Evolutionary conservation across 352 stramenopile genomes (phyloP), one percentile per base, ranked within the genome.

Genomic region (Globisporangium megalacanthum): DNA sequence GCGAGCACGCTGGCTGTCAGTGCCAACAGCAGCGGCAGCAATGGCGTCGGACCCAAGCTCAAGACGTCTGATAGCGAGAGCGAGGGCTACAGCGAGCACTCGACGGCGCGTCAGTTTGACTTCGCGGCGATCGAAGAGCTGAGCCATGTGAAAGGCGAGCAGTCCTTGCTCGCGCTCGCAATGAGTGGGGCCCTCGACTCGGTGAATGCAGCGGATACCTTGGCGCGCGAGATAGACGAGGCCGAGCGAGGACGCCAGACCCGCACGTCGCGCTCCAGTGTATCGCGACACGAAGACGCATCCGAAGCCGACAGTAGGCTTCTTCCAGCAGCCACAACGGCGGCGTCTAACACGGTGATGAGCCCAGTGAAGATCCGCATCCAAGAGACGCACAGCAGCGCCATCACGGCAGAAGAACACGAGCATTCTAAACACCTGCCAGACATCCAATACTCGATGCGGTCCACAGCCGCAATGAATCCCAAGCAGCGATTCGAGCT

Each of bases 331-430:
- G 17, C 37, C 15, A 22, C 17, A 31, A 11, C 41, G 35, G 35
- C 25, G 14, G 13, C 7, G 36, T 39, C 49, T 13, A 39, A n/a
- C 15, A 25, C n/a, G 6, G 10, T 25, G 25, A 56, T 29, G 39
- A 56, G 48, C 36, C 48, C 56, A 3, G 49, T 61, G 36, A 61
- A 61, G 56, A 61, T 61, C 37, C 14, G 56, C n/a, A 46, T 61
- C 22, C 56, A 56, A 8, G 48, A 61, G 39, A 35, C 49, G 6
- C 48, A 46, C 7, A 61, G 48, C 48, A 49, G 25, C 8, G n/a
- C 35, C 56, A 54, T 61, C 25, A 56, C 56, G 14, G 39, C 42
- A 8, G 56, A 61, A 15, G 56, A 61, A 49, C 56, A 61, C 19
- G 56, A 61, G 6, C 39, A 52, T 29, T 49, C 56, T 2, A 61